Percentiles rank a stretch among this genome's conserved stretches.
These are phyloP conservation scores for Magnolia officinalis DNA, from an alignment of 164 flowering plant species.

Conservation along the genomic window DNA sequence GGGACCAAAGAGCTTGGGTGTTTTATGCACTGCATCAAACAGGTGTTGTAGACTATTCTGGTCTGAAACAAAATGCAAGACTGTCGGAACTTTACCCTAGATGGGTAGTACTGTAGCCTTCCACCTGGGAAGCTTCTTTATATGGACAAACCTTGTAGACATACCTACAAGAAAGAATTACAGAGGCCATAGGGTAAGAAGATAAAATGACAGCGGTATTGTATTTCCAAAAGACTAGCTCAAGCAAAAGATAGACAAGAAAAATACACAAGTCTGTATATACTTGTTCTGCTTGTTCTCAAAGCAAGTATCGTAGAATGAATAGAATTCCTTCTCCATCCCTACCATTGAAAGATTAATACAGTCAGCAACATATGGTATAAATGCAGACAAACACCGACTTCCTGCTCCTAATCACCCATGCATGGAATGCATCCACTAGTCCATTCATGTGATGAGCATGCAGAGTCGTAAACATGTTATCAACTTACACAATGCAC, in stretches of 20 bases:
- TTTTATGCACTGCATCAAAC: too few relatives aligned
- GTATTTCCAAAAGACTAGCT: not conserved
- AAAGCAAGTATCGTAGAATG: constrained; percentile 78
- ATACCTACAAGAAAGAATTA: constrained; percentile 52
- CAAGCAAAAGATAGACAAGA: not conserved
- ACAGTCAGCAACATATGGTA: not conserved
- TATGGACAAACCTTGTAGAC: constrained; percentile 91
- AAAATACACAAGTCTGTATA: not conserved
- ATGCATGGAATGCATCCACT: too few relatives aligned
- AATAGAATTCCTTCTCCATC: constrained; percentile 80
- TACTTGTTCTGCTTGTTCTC: constrained; percentile 91
- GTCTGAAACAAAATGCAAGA: not conserved
- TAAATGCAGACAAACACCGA: not conserved
- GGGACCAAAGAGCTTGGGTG: too few relatives aligned
- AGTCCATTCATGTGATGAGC: too few relatives aligned
- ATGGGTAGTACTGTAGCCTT: constrained; percentile 72
- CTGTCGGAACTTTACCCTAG: constrained; percentile 58
- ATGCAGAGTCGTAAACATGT: too few relatives aligned
- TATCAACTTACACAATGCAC: too few relatives aligned
- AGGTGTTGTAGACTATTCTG: not conserved
- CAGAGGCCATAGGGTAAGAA: not conserved
- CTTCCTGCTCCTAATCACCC: too few relatives aligned
- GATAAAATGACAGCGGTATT: not conserved
- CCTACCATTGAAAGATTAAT: constrained; percentile 41
- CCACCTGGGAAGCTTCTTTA: constrained; percentile 87